Evolutionary conservation across 2,329 filamentous ascomycete genomes (phyloP).

Genomic region (Aciculosporium take): DNA sequence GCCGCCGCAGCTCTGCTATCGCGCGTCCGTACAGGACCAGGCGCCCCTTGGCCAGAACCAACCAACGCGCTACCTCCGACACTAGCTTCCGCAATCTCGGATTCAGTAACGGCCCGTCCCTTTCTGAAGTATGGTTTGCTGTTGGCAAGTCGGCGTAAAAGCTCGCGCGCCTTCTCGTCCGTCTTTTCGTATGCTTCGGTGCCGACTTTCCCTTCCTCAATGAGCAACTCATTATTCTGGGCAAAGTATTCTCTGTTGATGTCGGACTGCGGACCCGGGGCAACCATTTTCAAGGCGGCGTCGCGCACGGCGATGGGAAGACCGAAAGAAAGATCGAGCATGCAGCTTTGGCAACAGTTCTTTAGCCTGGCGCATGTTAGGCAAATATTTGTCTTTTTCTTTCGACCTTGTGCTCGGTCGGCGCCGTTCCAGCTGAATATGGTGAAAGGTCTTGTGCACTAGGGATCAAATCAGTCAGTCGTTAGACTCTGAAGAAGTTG

Average conservation of each 20-base stretch:
- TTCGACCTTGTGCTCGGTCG: constrained; percentile 72
- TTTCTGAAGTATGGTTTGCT: constrained; percentile 95
- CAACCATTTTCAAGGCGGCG: constrained; percentile 94
- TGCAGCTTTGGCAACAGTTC: constrained; percentile 98
- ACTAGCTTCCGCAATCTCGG: constrained; percentile 21
- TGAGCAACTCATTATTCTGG: constrained; percentile 89
- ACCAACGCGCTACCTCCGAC: constrained; percentile 33
- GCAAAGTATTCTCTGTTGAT: constrained; percentile 97
- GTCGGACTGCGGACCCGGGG: constrained; percentile 77
- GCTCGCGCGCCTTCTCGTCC: constrained; percentile 86
- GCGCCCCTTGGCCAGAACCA: constrained; percentile 45
- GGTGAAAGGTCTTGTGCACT: constrained; percentile 88
- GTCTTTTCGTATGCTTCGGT: constrained; percentile 92
- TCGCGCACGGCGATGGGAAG: constrained; percentile 89
- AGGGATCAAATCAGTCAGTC: constrained; percentile 1
- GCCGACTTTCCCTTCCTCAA: constrained; percentile 77
- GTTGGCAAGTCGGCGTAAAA: constrained; percentile 69
- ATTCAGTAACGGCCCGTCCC: constrained; percentile 57
- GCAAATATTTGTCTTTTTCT: constrained; percentile 90
- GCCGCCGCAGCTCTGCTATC: constrained; percentile 41
- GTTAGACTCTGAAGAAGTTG: neutral
- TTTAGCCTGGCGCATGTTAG: constrained; percentile 93
- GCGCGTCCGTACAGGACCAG: constrained; percentile 67
- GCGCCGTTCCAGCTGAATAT: constrained; percentile 85
- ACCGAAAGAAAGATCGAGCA: constrained; percentile 93